Evolutionary conservation across 2,329 filamentous ascomycete species (phyloP), one percentile per base, ranked within the genome.

Genomic region (Cryphonectria nitschkei): DNA sequence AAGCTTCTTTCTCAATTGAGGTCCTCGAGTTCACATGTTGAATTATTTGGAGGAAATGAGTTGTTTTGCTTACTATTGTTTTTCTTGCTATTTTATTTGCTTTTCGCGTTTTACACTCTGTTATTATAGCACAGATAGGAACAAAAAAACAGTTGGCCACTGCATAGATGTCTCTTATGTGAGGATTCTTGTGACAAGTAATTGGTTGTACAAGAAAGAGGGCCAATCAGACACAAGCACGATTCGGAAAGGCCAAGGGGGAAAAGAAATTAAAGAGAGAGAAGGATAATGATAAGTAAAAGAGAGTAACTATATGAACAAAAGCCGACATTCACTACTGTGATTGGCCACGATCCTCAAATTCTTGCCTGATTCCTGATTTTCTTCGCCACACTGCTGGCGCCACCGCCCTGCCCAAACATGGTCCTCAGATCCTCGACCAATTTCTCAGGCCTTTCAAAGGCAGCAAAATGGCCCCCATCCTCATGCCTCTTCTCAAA

Each of bases 401-500:
- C 84, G 7, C 84, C 84, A 0, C 85, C 85, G 0, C 79, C 80
- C 71, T 83, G 83, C 0, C 85, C 84, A 80, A 90, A 90, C 88
- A 91, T 90, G 8, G 80, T 81, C 73, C 81, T 81, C 68, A 91
- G 72, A 76, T 91, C 89, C 2, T 78, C 78, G 0, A 81, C 85
- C 34, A 91, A 78, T 6, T 82, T 78, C 32, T 87, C 81, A 0
- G 89, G 89, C 32, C 80, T 80, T 78, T 92, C 89, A 75, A 84
- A 86, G 0, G 89, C 85, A 1, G 87, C 88, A 75, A 91, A 91
- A 76, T 91, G 89, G 0, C 89, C 89, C 0, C 88, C 88, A 9
- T 81, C 81, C 1, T 82, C 77, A 65, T 88, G 84, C 7, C 79
- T 75, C 22, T 80, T 82, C 74, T 90, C 85, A 66, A 86, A 88